A percentile compares a stretch with the other conserved stretches of the same genome.
These are phyloP conservation scores for Pestalotiopsis sp. DNA, from an alignment of 2,329 filamentous ascomycete species.

Conservation along the genomic window DNA sequence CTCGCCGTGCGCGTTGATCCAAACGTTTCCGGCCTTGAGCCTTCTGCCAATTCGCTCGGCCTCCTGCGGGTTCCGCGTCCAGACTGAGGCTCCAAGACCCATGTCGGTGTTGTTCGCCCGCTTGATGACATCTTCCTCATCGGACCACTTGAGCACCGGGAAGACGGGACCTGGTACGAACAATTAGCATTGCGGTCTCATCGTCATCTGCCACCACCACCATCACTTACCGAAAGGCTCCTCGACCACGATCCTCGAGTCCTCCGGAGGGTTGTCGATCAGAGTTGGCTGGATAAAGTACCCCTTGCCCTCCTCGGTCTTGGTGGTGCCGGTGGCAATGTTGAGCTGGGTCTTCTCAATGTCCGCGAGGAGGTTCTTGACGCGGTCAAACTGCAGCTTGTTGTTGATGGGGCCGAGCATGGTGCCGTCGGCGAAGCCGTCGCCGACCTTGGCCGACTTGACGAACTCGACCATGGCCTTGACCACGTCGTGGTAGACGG, in stretches of 20 bases:
- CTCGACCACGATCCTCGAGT: conserved; percentile 57
- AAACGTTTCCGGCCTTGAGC: conserved; percentile 56
- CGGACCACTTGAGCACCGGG: conserved; percentile 43
- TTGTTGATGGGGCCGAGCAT: conserved; percentile 67
- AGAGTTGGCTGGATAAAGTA: conserved; percentile 64
- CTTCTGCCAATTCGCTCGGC: conserved; percentile 47
- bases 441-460: conserved; percentile 44
- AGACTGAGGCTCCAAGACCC: conserved; percentile 57
- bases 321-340: conserved; percentile 51
- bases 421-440: conserved; percentile 30
- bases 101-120: conserved; percentile 51
- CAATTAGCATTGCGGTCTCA: not conserved
- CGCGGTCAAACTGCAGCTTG: conserved; percentile 64
- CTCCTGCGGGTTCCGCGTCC: conserved; percentile 48
- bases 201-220: not conserved
- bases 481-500: conserved; percentile 59
- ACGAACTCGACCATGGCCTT: conserved; percentile 43
- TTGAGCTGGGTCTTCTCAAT: conserved; percentile 56
- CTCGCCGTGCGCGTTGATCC: conserved; percentile 51
- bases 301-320: conserved; percentile 42
- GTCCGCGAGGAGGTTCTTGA: conserved; percentile 58
- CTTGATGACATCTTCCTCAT: conserved; percentile 46
- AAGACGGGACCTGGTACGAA: conserved; percentile 37
- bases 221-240: conserved; percentile 61
- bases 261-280: conserved; percentile 58